Evolutionary conservation across 441 rosid genomes (phyloP), one percentile per base, ranked within the genome.

Genomic region (Bruguiera hainesii): DNA sequence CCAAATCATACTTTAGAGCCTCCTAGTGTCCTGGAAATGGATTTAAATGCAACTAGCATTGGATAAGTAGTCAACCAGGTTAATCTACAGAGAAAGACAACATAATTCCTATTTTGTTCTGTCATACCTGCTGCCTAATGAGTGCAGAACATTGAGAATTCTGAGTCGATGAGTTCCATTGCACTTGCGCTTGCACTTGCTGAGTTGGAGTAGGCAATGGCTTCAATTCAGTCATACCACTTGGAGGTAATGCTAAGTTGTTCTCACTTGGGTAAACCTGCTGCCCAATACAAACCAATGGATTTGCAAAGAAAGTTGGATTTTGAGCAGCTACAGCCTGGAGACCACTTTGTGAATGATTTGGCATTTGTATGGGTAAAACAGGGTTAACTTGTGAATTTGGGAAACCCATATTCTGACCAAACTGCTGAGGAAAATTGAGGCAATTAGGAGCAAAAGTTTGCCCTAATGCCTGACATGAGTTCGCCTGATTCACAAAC

Each of bases 321-420:
- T 72, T 75, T 9, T 70, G 81, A 51, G 73, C 69, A 19, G n/a
- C 71, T 42, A 64, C 52, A 23, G 52, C 37, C 52, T 58, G 75
- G 42, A 42, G 64, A 23, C 76, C 60, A 48, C 71, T 67, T 63
- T 73, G 82, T 61, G 81, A 37, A 58, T 62, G 80, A 67, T 70
- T 78, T 1, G 76, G 59, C 66, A 68, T 64, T 73, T 75, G 83
- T 49, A 56, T 28, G 21, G 80, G 65, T 64, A 83, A 33, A 28
- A 75, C 72, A 61, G 83, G 87, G 55, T 82, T 79, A 77, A 81
- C 80, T 55, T 79, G 85, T 50, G 82, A 64, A 70, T 75, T 80
- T 10, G 73, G 66, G 71, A 79, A 70, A 59, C 68, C 79, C 76
- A 75, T 56, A 67, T 65, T 84, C 33, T 74, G 82, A 73, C 48